Evolutionary conservation across 257 asterid genomes (phyloP).

Genomic region (Nyctanthes arbortristis): DNA sequence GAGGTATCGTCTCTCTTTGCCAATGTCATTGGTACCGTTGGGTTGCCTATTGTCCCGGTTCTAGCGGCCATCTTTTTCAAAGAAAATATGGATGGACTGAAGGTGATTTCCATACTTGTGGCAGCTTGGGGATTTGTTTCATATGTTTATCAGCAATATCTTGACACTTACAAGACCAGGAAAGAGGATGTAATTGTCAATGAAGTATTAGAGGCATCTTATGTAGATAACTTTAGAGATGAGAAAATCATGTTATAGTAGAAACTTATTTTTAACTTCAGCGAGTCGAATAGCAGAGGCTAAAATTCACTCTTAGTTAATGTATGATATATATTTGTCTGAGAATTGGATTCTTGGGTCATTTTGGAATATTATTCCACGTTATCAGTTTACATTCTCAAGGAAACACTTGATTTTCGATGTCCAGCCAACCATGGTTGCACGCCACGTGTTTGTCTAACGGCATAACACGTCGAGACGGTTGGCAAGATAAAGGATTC

Average conservation of each 20-base stretch:
- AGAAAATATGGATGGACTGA: constrained; percentile 38
- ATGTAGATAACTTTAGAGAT: neutral
- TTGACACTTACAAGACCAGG: constrained; percentile 8
- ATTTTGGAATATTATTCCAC: no score
- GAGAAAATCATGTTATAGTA: neutral
- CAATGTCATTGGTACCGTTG: constrained; percentile 40
- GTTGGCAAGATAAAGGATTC: no score
- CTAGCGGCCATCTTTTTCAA: constrained; percentile 39
- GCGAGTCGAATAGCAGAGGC: neutral
- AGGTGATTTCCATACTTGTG: constrained; percentile 36
- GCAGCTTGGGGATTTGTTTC: constrained; percentile 48
- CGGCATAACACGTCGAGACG: no score
- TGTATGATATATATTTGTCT: neutral
- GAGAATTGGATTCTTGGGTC: neutral
- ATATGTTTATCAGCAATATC: constrained; percentile 40
- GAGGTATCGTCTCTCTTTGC: constrained; percentile 49
- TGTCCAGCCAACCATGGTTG: no score
- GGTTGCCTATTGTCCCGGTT: constrained; percentile 41
- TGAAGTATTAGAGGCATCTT: neutral
- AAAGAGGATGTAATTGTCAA: neutral
- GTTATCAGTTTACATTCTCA: no score
- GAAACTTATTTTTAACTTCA: neutral
- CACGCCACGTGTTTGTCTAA: no score
- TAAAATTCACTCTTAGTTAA: no score
- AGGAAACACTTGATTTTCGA: no score